Percentiles rank a stretch among this genome's conserved stretches.
Conservation (phyloP, 106 monocot species). For the Dendrobium catenatum region DNA sequence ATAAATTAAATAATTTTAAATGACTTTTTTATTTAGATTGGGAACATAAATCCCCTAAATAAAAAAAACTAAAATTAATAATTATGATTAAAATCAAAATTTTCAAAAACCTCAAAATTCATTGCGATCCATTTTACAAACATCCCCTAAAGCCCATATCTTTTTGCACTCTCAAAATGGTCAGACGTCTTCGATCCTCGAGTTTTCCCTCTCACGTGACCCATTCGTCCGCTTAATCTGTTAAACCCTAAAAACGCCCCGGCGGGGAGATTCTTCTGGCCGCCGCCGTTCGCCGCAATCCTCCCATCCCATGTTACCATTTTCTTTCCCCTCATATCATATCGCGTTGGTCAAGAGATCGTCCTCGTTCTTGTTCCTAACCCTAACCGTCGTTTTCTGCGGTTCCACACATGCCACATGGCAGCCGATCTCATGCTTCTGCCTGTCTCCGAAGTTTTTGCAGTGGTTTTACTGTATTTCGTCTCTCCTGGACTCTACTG, state of each 20-base stretch:
- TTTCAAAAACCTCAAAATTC: no score
- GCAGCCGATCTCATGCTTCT: neutral
- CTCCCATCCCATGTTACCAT: neutral
- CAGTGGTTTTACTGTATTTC: neutral
- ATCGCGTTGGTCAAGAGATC: no score
- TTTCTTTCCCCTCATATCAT: neutral
- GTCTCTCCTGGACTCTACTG: neutral
- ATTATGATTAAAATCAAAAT: neutral
- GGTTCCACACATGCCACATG: neutral
- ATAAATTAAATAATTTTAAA: no score
- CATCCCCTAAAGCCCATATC: no score
- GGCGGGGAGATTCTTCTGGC: neutral
- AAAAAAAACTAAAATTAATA: no score
- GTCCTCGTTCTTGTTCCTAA: neutral
- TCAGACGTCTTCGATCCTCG: neutral
- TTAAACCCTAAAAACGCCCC: neutral
- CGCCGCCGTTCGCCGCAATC: neutral
- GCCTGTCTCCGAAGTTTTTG: neutral
- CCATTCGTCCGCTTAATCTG: neutral
- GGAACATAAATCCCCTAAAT: no score
- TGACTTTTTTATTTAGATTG: no score
- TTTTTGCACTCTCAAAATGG: neutral
- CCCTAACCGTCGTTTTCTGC: neutral
- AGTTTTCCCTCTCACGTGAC: neutral
- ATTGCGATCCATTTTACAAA: no score